Evolutionary conservation across 2,329 filamentous ascomycete species (phyloP).

Genomic region (Passalora sequoiae): DNA sequence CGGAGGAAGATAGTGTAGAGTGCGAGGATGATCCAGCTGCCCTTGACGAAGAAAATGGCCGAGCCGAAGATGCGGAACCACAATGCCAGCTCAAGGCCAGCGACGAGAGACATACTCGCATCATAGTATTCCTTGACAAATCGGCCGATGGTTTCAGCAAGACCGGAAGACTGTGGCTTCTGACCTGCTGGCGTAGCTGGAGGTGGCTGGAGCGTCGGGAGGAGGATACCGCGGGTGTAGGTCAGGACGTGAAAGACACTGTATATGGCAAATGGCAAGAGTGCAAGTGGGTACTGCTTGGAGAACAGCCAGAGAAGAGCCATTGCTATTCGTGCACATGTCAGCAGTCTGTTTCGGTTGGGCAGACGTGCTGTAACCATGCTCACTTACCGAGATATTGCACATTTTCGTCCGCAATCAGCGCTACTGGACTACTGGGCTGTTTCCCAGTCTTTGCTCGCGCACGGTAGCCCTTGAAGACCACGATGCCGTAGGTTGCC

Average conservation of each 20-base stretch:
- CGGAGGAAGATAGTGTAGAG: conserved; percentile 92
- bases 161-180: conserved; percentile 55
- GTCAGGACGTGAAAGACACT: conserved; percentile 97
- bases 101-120: conserved; percentile 87
- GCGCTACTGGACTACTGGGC: conserved; percentile 57
- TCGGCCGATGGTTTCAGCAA: conserved; percentile 76
- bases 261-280: conserved; percentile 94
- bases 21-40: conserved; percentile 80
- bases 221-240: conserved; percentile 87
- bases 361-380: not conserved
- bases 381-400: conserved; percentile 79
- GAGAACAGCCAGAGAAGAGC: conserved; percentile 91
- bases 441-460: conserved; percentile 66
- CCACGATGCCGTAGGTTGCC: conserved; percentile 92
- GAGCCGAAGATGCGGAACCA: conserved; percentile 78
- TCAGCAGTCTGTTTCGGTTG: not conserved
- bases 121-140: conserved; percentile 99
- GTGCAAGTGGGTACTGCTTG: conserved; percentile 80
- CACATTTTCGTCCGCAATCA: conserved; percentile 88
- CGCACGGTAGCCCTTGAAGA: conserved; percentile 94
- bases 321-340: conserved; percentile 58
- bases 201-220: conserved; percentile 75
- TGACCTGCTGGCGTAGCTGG: conserved; percentile 50
- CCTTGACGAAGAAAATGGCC: conserved; percentile 80
- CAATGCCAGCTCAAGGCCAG: conserved; percentile 78